Evolutionary conservation across 768 basidiomycete species (phyloP).

Genomic region (Cubamyces lactineus): DNA sequence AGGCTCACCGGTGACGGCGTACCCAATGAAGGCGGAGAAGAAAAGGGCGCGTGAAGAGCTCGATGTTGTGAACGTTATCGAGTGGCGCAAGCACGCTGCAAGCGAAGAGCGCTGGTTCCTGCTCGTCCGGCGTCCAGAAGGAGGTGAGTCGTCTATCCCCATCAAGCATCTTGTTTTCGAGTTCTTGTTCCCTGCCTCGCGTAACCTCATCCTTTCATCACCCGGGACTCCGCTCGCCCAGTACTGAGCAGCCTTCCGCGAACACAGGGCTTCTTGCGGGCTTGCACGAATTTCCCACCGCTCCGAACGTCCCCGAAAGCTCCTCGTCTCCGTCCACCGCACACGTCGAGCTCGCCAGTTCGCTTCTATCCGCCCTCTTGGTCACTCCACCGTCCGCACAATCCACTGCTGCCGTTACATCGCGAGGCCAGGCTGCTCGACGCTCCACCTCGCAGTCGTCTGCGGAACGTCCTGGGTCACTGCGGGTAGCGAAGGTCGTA

Average conservation of each 20-base stretch:
- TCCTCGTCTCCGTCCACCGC: conserved; percentile 44
- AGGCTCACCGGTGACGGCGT: conserved; percentile 61
- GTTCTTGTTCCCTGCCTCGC: conserved; percentile 14
- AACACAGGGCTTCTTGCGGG: conserved; percentile 84
- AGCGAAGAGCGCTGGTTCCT: conserved; percentile 60
- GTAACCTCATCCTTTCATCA: conserved; percentile 3
- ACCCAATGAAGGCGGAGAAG: conserved; percentile 83
- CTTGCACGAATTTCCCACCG: conserved; percentile 84
- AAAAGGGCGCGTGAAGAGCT: conserved; percentile 86
- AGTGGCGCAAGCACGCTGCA: conserved; percentile 57
- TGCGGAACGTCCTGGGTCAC: conserved; percentile 3
- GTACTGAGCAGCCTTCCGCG: conserved; percentile 18
- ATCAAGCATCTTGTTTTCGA: conserved; percentile 1
- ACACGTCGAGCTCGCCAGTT: conserved; percentile 38
- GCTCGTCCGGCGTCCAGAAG: conserved; percentile 80
- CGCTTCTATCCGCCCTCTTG: conserved; percentile 46
- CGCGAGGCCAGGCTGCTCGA: conserved; percentile 17
- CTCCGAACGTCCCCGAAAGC: conserved; percentile 52
- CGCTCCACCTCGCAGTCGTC: neutral
- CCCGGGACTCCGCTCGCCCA: neutral
- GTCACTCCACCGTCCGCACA: conserved; percentile 22
- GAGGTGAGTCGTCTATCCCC: conserved; percentile 52
- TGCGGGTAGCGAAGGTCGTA: conserved; percentile 48
- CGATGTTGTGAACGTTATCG: conserved; percentile 84
- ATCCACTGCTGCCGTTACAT: conserved; percentile 9